Evolutionary conservation across 345 rosid species (phyloP).

Genomic region (Eucalyptus lansdowneana): DNA sequence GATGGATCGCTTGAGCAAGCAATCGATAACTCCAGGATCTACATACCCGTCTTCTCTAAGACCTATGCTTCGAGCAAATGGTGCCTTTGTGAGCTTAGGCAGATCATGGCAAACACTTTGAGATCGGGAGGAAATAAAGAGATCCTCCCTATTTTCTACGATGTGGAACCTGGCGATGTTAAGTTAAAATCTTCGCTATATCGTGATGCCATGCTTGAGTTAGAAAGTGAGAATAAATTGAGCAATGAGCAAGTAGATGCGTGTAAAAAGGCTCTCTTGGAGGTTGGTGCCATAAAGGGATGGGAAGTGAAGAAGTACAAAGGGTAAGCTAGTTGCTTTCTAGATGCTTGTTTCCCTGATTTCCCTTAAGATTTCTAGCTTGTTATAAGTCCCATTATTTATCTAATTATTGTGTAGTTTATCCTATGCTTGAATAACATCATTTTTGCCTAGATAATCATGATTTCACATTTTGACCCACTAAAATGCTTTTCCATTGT

Average conservation of each 20-base stretch:
- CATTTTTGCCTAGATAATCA: too few species aligned
- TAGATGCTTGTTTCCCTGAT: accelerated
- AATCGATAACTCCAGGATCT: background rate
- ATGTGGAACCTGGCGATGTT: background rate
- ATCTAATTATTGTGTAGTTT: too few species aligned
- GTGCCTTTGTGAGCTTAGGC: background rate
- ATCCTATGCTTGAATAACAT: too few species aligned
- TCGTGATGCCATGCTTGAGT: background rate
- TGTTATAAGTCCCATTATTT: too few species aligned
- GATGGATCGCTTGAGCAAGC: background rate
- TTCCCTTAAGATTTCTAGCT: too few species aligned
- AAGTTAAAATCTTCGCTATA: background rate
- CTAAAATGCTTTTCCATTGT: too few species aligned
- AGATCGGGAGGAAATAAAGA: background rate
- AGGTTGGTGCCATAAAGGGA: too few species aligned
- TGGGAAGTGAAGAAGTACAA: too few species aligned
- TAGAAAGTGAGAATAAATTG: background rate
- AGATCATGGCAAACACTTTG: background rate
- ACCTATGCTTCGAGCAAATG: background rate
- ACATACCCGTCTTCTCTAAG: background rate
- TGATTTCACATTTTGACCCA: too few species aligned
- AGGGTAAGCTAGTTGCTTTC: too few species aligned
- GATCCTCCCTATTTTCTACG: background rate
- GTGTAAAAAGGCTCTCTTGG: too few species aligned
- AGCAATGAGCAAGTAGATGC: too few species aligned